phyloP scores from a whole-genome alignment of 768 basidiomycete species.

The Chalciporus sphaerocephalus region DNA sequence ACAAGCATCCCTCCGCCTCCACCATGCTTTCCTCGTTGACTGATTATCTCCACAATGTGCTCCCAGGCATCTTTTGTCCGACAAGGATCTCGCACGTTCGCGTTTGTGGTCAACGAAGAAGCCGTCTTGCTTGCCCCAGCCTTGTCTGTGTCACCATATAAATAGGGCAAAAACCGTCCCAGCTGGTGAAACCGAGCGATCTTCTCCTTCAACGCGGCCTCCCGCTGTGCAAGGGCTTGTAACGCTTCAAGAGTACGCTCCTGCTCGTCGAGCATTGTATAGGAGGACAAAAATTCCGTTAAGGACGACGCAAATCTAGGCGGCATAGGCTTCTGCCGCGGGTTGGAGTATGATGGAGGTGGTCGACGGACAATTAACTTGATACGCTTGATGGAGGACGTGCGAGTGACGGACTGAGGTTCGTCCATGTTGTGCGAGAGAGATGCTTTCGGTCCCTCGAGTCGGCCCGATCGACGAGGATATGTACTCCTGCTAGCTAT shows the following conservation, averaged over 20 bases:
- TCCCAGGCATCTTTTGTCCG: conserved; percentile 53
- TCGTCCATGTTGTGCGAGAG: background rate
- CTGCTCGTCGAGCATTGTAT: conserved; percentile 47
- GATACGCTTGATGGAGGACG: conserved; percentile 51
- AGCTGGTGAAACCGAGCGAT: conserved; percentile 42
- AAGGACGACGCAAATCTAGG: conserved; percentile 54
- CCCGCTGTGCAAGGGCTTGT: conserved; percentile 36
- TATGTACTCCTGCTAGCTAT: background rate
- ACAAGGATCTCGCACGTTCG: conserved; percentile 21
- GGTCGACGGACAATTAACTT: conserved; percentile 64
- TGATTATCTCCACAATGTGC: conserved; percentile 46
- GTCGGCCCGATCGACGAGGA: conserved; percentile 19
- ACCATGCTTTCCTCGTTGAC: conserved; percentile 20
- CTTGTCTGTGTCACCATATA: conserved; percentile 29
- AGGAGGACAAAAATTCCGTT: conserved; percentile 56
- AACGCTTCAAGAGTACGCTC: conserved; percentile 41
- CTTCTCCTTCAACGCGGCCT: conserved; percentile 42
- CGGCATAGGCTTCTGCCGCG: conserved; percentile 57
- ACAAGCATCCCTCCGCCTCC: conserved; percentile 11
- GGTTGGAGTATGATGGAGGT: conserved; percentile 57
- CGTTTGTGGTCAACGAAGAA: conserved; percentile 13
- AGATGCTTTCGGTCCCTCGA: conserved; percentile 7
- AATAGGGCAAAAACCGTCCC: conserved; percentile 43
- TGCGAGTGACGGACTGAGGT: conserved; percentile 8
- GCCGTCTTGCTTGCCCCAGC: background rate